Conservation (phyloP, 305 asterid genomes). For the Nicotiana rustica region DNA sequence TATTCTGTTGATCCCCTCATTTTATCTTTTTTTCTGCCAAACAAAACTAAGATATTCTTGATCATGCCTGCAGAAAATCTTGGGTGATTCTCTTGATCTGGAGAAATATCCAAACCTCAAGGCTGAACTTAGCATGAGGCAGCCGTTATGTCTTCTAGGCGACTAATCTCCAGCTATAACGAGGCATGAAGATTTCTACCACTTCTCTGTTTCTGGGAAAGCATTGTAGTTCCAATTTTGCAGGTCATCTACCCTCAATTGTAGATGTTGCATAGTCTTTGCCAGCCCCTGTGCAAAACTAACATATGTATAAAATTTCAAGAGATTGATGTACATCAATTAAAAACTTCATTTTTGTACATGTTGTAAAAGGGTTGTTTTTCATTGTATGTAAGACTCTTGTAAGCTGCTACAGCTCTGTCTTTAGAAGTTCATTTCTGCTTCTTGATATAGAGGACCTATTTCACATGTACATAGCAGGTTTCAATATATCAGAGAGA, state of each 20-base stretch:
- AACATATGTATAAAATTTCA: neutral
- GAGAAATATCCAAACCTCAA: conserved; percentile 71
- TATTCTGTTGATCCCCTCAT: neutral
- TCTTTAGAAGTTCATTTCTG: neutral
- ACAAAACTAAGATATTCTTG: conserved; percentile 1
- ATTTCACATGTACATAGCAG: neutral
- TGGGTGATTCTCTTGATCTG: conserved; percentile 64
- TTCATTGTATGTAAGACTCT: neutral
- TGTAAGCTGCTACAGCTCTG: neutral
- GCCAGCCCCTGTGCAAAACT: neutral
- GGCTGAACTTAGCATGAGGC: conserved; percentile 94
- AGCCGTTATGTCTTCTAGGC: conserved; percentile 80
- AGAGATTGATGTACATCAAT: neutral
- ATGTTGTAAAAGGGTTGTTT: neutral
- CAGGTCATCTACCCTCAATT: neutral
- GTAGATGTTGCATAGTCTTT: neutral
- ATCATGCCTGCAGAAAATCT: conserved; percentile 64
- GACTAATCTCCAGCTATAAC: conserved; percentile 47
- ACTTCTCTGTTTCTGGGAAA: neutral
- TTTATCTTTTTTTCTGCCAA: neutral
- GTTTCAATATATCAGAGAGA: neutral
- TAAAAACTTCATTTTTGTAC: conserved; percentile 6
- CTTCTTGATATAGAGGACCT: neutral
- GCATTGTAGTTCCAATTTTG: neutral
- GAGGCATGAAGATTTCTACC: neutral